These are phyloP conservation scores for Aspergillus sp. DNA, from an alignment of 2,329 filamentous ascomycete species.

Conservation along the genomic window DNA sequence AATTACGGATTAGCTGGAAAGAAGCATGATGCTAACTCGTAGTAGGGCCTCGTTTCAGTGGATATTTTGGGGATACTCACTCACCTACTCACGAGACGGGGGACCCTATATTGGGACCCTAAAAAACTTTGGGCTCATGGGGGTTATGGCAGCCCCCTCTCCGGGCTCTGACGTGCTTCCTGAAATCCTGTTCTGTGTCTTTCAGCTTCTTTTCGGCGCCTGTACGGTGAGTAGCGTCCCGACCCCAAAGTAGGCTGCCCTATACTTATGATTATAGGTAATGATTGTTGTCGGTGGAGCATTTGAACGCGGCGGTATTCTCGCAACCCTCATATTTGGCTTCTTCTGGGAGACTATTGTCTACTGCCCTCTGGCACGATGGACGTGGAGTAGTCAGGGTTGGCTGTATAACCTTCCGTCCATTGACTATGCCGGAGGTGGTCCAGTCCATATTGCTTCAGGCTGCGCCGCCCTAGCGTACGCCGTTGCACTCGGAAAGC, in stretches of 20 bases:
- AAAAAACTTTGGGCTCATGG: conserved; percentile 60
- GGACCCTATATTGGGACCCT: conserved; percentile 64
- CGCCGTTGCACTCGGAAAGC: conserved; percentile 70
- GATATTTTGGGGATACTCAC: conserved; percentile 66
- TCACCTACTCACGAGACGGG: conserved; percentile 61
- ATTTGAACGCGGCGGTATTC: conserved; percentile 63
- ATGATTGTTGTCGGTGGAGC: conserved; percentile 66
- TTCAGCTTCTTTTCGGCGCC: conserved; percentile 63
- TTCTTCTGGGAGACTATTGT: conserved; percentile 72
- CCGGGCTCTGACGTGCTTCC: conserved; percentile 58
- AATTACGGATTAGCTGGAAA: neutral
- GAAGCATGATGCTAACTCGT: neutral
- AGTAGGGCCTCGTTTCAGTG: conserved; percentile 49
- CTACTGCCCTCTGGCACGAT: conserved; percentile 73
- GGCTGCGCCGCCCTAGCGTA: conserved; percentile 72
- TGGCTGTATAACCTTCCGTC: conserved; percentile 69
- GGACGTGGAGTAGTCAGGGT: conserved; percentile 74
- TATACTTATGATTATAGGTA: conserved; percentile 47
- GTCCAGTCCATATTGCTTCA: conserved; percentile 72
- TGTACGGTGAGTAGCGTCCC: conserved; percentile 33
- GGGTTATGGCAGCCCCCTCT: conserved; percentile 61
- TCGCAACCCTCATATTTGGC: conserved; percentile 67
- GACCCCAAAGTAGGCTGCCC: neutral
- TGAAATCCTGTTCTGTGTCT: conserved; percentile 66
- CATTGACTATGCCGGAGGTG: conserved; percentile 73